A percentile compares a stretch with the other conserved stretches of the same genome.
These are phyloP conservation scores for Aspergillus flavus DNA, from an alignment of 2,329 filamentous ascomycete species.

Conservation along the genomic window DNA sequence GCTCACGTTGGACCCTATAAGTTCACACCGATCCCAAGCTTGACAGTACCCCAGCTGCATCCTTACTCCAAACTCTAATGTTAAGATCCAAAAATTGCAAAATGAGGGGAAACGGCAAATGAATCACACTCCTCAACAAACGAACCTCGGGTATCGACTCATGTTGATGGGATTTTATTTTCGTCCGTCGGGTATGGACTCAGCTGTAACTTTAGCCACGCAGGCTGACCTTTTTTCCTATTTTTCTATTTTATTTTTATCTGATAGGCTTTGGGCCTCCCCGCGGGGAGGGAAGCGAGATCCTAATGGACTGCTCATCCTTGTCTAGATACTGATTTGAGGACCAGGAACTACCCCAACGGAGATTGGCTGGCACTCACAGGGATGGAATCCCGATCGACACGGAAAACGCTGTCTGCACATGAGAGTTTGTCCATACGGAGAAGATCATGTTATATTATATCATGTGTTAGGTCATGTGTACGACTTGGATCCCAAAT, in stretches of 20 bases:
- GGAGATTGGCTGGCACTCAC: constrained; percentile 16
- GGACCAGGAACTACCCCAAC: not conserved
- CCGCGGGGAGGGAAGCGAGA: constrained; percentile 28
- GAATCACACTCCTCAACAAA: constrained; percentile 9
- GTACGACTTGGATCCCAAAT: not conserved
- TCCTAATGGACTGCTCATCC: constrained; percentile 13
- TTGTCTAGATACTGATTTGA: constrained; percentile 5
- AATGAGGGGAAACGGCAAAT: constrained; percentile 20
- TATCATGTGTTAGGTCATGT: constrained; percentile 8
- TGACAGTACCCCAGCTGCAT: constrained; percentile 2
- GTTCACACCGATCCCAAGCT: constrained; percentile 6
- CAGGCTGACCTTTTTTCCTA: not conserved
- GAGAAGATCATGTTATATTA: constrained; percentile 3
- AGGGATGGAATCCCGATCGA: constrained; percentile 24
- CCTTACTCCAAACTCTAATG: constrained; percentile 4
- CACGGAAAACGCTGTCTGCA: constrained; percentile 15
- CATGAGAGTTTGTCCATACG: constrained; percentile 4
- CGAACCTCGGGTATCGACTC: constrained; percentile 22
- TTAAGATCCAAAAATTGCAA: constrained; percentile 3
- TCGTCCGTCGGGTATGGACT: constrained; percentile 12
- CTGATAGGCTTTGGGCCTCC: constrained; percentile 19
- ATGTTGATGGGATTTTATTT: constrained; percentile 12
- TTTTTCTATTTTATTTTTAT: constrained; percentile 1
- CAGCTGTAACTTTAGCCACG: not conserved
- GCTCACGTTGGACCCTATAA: not conserved